These are phyloP conservation scores for Fusarium sp. DNA, from an alignment of 2,329 filamentous ascomycete genomes.

Conservation along the genomic window DNA sequence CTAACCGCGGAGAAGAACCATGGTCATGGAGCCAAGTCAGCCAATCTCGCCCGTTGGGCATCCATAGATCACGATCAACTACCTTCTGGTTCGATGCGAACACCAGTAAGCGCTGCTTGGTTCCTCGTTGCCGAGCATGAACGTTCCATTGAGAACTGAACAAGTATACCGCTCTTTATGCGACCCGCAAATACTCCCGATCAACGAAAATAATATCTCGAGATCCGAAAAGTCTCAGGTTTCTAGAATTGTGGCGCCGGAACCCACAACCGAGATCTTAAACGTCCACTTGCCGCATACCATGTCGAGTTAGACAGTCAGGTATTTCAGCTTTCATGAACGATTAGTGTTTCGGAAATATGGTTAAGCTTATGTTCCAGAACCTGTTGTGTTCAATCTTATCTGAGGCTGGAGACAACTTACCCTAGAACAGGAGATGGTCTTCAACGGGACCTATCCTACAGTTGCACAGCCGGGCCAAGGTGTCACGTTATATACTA, in stretches of 20 bases:
- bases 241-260: conserved; percentile 32
- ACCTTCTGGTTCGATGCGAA: conserved; percentile 10
- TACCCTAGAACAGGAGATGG: conserved; percentile 18
- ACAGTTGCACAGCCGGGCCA: neutral
- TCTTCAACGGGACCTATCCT: neutral
- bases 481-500: neutral
- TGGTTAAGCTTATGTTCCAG: conserved; percentile 19
- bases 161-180: conserved; percentile 30
- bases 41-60: conserved; percentile 22
- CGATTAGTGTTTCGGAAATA: conserved; percentile 16
- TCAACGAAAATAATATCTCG: conserved; percentile 12
- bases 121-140: conserved; percentile 5
- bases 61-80: conserved; percentile 10
- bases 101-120: conserved; percentile 9
- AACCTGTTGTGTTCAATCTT: neutral
- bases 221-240: conserved; percentile 4
- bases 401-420: neutral
- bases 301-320: neutral
- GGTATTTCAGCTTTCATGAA: conserved; percentile 32
- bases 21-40: neutral
- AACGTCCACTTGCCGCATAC: conserved; percentile 24
- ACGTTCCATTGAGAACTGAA: neutral
- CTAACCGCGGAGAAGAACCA: neutral
- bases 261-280: conserved; percentile 25
- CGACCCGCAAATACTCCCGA: conserved; percentile 25